A percentile compares a stretch with the other conserved stretches of the same genome.
These are phyloP conservation scores for Platanthera guangdongensis DNA, from an alignment of 106 monocot species.

Conservation along the genomic window DNA sequence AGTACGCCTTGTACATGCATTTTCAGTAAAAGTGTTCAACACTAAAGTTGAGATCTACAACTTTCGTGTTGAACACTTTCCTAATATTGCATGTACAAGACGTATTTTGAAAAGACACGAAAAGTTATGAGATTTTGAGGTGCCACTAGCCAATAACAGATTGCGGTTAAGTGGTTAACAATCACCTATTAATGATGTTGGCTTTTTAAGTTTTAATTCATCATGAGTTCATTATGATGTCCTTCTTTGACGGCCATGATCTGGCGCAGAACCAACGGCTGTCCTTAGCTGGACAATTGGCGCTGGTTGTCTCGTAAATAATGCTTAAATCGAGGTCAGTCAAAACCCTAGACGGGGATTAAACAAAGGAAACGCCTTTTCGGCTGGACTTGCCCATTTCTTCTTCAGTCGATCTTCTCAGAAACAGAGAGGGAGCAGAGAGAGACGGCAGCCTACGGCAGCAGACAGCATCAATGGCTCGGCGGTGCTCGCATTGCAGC, in stretches of 20 bases:
- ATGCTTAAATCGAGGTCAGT: background rate
- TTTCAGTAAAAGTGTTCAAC: too few relatives aligned
- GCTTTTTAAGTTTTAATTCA: too few relatives aligned
- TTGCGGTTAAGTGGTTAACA: too few relatives aligned
- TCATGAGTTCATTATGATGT: too few relatives aligned
- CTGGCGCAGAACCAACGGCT: background rate
- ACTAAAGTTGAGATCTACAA: too few relatives aligned
- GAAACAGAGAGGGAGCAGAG: background rate
- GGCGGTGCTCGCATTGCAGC: constrained; percentile 83
- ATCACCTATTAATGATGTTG: too few relatives aligned
- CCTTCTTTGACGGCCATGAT: background rate
- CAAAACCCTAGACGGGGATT: background rate
- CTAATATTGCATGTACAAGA: too few relatives aligned
- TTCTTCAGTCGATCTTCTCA: background rate
- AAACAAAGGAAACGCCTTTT: background rate
- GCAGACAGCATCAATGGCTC: constrained; percentile 29
- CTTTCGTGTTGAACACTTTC: too few relatives aligned
- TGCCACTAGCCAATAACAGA: too few relatives aligned
- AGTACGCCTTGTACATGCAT: too few relatives aligned
- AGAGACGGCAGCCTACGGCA: background rate
- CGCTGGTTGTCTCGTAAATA: background rate
- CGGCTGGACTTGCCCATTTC: background rate
- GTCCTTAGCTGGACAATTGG: background rate
- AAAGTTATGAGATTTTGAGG: too few relatives aligned
- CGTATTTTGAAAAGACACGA: too few relatives aligned